phyloP scores from a whole-genome alignment of 2,329 filamentous ascomycete genomes.

The Dothistroma septosporum region DNA sequence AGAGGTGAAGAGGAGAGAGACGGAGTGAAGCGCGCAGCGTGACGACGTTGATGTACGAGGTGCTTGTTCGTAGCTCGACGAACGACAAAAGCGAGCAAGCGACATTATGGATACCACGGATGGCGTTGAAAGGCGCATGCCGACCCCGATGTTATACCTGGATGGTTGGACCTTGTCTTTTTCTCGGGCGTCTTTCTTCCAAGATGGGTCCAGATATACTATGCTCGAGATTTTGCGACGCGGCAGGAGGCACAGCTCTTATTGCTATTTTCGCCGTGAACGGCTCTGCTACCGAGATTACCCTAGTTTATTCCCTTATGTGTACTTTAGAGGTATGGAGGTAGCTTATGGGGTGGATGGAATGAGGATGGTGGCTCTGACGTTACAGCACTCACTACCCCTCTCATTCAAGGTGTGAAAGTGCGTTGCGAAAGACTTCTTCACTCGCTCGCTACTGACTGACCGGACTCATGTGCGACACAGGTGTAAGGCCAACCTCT shows the following conservation, averaged over 20 bases:
- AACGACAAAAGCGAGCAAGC: constrained; percentile 5
- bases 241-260: not conserved
- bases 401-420: not conserved
- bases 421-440: not conserved
- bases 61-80: not conserved
- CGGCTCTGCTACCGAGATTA: not conserved
- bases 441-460: no score
- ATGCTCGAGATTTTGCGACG: not conserved
- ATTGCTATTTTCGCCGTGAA: not conserved
- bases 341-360: not conserved
- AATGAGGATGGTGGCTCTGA: not conserved
- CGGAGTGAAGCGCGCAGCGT: not conserved
- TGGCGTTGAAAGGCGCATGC: constrained; percentile 7
- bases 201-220: constrained; percentile 1
- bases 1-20: not conserved
- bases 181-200: not conserved
- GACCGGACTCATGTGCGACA: no score
- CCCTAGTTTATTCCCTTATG: constrained; percentile 5
- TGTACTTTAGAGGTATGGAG: constrained; percentile 7
- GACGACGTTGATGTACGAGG: not conserved
- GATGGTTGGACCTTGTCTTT: constrained; percentile 3
- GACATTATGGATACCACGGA: constrained; percentile 10
- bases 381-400: not conserved
- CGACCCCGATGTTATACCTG: not conserved
- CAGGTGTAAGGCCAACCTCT: no score